Evolutionary conservation across 345 rosid species (phyloP).

Genomic region (Toxicodendron radicans): DNA sequence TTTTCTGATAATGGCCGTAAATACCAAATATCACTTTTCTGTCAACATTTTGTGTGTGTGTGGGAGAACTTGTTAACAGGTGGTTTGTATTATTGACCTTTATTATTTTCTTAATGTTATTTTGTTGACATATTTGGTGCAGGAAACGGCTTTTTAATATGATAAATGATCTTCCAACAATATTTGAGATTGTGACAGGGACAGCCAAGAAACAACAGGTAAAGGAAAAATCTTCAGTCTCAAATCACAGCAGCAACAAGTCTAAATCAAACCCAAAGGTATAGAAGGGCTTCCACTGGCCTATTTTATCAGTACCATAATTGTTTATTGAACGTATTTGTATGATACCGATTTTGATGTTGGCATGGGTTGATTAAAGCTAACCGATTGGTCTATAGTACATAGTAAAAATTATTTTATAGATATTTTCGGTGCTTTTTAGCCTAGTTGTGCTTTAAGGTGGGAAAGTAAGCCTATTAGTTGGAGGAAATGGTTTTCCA

Average conservation of each 20-base stretch:
- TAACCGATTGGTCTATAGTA: background rate
- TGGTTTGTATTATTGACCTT: background rate
- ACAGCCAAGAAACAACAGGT: constrained; percentile 53
- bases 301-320: background rate
- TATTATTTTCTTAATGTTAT: constrained; percentile 7
- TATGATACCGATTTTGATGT: background rate
- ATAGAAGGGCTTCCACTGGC: constrained; percentile 3
- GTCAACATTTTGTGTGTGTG: background rate
- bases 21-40: background rate
- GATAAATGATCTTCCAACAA: constrained; percentile 85
- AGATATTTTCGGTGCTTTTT: background rate
- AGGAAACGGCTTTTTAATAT: constrained; percentile 82
- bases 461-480: background rate
- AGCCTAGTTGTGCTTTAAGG: background rate
- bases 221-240: constrained; percentile 60
- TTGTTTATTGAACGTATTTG: background rate
- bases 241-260: constrained; percentile 69
- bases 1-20: background rate
- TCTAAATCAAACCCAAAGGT: constrained; percentile 81
- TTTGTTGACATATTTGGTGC: constrained; percentile 28
- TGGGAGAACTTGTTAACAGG: background rate
- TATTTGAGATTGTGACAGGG: constrained; percentile 79
- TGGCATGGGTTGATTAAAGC: background rate
- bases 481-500: background rate
- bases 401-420: background rate